A percentile compares a stretch with the other conserved stretches of the same genome.
phyloP scores from a whole-genome alignment of 495 filamentous ascomycete genomes.

The Bacidia rubella region DNA sequence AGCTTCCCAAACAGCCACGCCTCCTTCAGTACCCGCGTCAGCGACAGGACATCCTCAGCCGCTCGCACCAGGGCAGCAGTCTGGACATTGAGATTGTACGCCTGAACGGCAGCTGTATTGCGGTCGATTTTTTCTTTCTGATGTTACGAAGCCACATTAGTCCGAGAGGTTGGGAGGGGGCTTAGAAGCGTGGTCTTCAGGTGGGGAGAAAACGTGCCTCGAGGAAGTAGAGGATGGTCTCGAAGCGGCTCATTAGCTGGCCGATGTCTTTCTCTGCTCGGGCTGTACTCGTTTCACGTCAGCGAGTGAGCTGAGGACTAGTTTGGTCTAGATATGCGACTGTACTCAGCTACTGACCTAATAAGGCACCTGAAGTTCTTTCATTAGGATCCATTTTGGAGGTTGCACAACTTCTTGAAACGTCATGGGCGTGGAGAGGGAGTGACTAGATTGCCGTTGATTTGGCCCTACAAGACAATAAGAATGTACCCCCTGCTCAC shows the following conservation, averaged over 20 bases:
- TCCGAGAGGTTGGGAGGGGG: too few species aligned
- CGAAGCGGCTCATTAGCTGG: constrained; percentile 46
- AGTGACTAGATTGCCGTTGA: too few species aligned
- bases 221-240: too few species aligned
- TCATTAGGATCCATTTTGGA: constrained; percentile 15
- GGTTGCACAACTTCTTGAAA: neutral
- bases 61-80: constrained; percentile 49
- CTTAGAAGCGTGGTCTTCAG: too few species aligned
- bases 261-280: too few species aligned
- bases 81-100: constrained; percentile 50
- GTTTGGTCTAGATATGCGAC: too few species aligned
- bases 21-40: constrained; percentile 56
- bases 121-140: constrained; percentile 24
- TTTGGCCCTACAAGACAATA: constrained; percentile 1
- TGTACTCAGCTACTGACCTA: constrained; percentile 14
- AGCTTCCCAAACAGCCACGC: constrained; percentile 63
- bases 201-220: neutral
- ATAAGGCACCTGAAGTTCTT: constrained; percentile 14
- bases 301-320: too few species aligned
- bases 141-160: neutral
- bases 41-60: constrained; percentile 48
- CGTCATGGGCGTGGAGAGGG: neutral
- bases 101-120: constrained; percentile 40
- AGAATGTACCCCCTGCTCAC: constrained; percentile 2
- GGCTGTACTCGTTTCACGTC: too few species aligned